Base-by-base conservation (phyloP, 768 basidiomycete genomes). In the Dioszegia crocea region DNA sequence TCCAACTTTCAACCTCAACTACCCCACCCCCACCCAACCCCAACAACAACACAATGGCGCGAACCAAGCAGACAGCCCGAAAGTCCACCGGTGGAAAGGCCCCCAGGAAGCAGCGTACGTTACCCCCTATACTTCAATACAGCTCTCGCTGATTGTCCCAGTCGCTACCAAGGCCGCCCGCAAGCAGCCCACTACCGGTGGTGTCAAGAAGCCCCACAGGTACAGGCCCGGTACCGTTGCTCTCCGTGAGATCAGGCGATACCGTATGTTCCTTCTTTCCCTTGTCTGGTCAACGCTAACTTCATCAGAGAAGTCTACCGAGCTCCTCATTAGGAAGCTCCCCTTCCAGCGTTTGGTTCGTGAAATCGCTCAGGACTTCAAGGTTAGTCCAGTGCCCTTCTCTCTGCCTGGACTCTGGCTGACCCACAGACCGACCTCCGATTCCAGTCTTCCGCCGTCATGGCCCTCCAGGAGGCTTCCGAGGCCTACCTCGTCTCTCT, bases 311-410 rank as follows among this genome's bases (percentile, higher is more conserved):
- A 81, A 81, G 73, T 81, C 80, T 51, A 82, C 81, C 63, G 81
- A 82, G 71, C 79, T 82, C 63, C 75, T 82, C 62, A 82, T 82
- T 77, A 73, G 81, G 63, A 82, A 82, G 75, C 76, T 85, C 59
- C 64, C 67, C 66, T 87, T 87, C 82, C 85, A 87, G 74, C 82
- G 86, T 60, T 81, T 88, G 61, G 86, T 88, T 61, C 85, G 86
- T 78, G 86, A 88, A 76, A 88, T 88, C 67, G 86, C 86, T 48
- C 87, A 88, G 79, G 87, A 88, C 78, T 86, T 87, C 83, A 88
- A 88, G 86, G 73, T 71, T 55, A 67, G 69, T 66, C 49, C n/a
- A n/a, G 23, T n/a, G 14, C 19, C 30, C 48, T 0, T 2, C n/a
- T 41, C 29, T 48, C 31, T 30, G 26, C 46, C 16, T 6, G 33